Conservation (phyloP, 768 basidiomycete species). For the Lepiota brunneoincarnata region DNA sequence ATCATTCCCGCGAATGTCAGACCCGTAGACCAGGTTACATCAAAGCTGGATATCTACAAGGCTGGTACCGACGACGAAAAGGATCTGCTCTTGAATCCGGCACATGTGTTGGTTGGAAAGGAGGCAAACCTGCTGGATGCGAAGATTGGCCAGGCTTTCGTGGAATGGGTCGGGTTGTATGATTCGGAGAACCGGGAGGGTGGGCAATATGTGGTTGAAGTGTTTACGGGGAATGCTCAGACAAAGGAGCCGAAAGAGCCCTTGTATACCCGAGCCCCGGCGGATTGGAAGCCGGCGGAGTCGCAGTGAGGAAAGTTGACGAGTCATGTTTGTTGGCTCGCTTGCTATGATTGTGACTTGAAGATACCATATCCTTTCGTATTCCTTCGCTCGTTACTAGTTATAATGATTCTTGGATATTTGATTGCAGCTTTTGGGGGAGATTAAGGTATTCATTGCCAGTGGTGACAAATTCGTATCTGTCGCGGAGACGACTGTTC, state of each 20-base stretch:
- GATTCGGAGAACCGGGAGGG: slow-evolving; percentile 24
- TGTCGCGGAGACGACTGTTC: too few relatives aligned
- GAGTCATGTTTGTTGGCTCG: too few relatives aligned
- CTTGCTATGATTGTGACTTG: too few relatives aligned
- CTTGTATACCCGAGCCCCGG: slow-evolving; percentile 30
- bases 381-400: too few relatives aligned
- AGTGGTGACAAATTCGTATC: too few relatives aligned
- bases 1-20: too few relatives aligned
- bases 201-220: slow-evolving; percentile 40
- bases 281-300: slow-evolving; percentile 2
- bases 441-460: too few relatives aligned
- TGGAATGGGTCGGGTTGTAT: slow-evolving; percentile 37
- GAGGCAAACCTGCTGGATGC: slow-evolving; percentile 21
- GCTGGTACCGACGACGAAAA: slow-evolving; percentile 35
- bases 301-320: too few relatives aligned
- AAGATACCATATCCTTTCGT: too few relatives aligned
- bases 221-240: slow-evolving; percentile 32
- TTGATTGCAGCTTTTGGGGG: too few relatives aligned
- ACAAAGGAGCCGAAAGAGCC: slow-evolving; percentile 12
- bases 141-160: slow-evolving; percentile 34
- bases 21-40: slow-evolving; percentile 26
- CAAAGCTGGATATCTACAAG: slow-evolving; percentile 35
- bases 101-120: slow-evolving; percentile 37
- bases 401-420: too few relatives aligned
- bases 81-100: slow-evolving; percentile 48